Conservation (phyloP, 2,329 filamentous ascomycete genomes). For the Myriosclerotinia curreyana region DNA sequence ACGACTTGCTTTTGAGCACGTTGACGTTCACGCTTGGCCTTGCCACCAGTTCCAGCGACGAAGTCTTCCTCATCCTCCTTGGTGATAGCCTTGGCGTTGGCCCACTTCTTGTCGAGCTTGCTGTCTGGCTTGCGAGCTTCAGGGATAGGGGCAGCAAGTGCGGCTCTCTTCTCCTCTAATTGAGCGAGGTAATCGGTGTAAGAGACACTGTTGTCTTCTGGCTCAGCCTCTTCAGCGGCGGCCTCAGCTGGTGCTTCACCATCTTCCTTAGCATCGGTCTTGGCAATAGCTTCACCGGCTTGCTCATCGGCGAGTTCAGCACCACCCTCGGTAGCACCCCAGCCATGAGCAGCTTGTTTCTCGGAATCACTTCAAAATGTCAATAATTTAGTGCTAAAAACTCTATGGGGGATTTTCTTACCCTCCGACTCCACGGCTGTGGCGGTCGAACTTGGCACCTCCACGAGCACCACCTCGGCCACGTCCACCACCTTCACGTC, state of each 20-base stretch:
- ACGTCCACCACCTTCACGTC: constrained; percentile 62
- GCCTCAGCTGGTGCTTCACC: constrained; percentile 41
- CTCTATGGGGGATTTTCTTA: constrained; percentile 26
- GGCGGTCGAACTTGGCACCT: constrained; percentile 40
- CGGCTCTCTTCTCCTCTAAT: constrained; percentile 71
- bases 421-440: constrained; percentile 39
- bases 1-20: constrained; percentile 88
- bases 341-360: constrained; percentile 85
- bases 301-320: constrained; percentile 89
- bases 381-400: neutral
- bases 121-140: constrained; percentile 84
- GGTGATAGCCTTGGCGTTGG: constrained; percentile 68
- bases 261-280: constrained; percentile 75
- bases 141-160: constrained; percentile 60
- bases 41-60: constrained; percentile 70
- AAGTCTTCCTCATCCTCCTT: constrained; percentile 70
- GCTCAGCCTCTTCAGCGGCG: constrained; percentile 47
- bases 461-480: constrained; percentile 42
- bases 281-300: constrained; percentile 84
- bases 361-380: constrained; percentile 62
- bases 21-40: constrained; percentile 81
- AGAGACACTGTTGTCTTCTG: constrained; percentile 79
- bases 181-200: constrained; percentile 85
- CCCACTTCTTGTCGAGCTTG: constrained; percentile 91
- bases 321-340: constrained; percentile 78